Evolutionary conservation across 1,284 basidiomycete genomes (phyloP).

Genomic region (Macrocybe sp.): DNA sequence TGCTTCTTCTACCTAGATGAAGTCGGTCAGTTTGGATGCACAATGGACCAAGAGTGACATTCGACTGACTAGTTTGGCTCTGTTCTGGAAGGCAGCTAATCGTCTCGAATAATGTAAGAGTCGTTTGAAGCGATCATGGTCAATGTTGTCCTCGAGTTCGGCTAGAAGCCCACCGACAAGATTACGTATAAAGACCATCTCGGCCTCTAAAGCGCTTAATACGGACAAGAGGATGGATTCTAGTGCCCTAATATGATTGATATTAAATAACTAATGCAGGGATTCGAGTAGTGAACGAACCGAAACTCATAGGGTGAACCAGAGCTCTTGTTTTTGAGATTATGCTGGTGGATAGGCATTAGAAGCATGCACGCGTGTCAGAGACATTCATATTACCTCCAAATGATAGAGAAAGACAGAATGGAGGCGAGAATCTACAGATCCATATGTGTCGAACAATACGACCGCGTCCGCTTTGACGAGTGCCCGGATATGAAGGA

Average conservation of each 20-base stretch:
- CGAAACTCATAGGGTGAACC: constrained; percentile 87
- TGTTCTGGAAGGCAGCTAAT: constrained; percentile 82
- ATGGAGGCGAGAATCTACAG: constrained; percentile 79
- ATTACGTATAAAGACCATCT: constrained; percentile 87
- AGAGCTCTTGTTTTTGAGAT: constrained; percentile 63
- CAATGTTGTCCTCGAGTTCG: constrained; percentile 90
- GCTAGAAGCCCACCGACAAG: constrained; percentile 85
- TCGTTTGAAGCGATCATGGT: constrained; percentile 87
- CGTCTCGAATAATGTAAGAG: constrained; percentile 87
- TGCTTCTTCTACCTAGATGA: constrained; percentile 74
- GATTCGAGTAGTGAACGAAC: constrained; percentile 34
- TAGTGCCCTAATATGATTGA: constrained; percentile 57
- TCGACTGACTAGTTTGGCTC: constrained; percentile 67
- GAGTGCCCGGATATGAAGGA: constrained; percentile 91
- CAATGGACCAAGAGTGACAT: background rate
- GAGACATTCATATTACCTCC: constrained; percentile 48
- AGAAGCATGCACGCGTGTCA: constrained; percentile 4
- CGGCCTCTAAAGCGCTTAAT: constrained; percentile 85
- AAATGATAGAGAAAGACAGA: constrained; percentile 86
- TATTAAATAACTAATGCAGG: background rate
- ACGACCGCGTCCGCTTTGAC: constrained; percentile 92
- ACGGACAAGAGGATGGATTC: constrained; percentile 89
- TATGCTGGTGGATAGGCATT: constrained; percentile 49
- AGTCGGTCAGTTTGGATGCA: background rate
- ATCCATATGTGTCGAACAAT: constrained; percentile 89